Conservation (phyloP, 2,329 filamentous ascomycete genomes). For the Apiospora phragmitis region DNA sequence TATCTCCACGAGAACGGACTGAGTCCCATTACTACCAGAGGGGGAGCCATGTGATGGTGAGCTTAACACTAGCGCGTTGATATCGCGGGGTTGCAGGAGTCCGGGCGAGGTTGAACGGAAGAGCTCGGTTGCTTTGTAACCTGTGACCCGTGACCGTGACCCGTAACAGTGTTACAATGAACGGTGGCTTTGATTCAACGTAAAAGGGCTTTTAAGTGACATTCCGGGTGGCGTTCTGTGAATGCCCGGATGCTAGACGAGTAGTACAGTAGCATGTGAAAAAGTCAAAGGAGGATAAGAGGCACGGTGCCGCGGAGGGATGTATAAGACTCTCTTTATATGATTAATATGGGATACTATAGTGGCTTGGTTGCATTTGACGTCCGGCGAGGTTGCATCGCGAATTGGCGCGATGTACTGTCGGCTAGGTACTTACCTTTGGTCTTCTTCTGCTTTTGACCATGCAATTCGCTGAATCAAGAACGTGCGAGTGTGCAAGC, state of each 20-base stretch:
- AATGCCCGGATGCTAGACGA: background rate
- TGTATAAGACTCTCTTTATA: background rate
- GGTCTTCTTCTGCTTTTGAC: background rate
- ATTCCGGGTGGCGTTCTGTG: background rate
- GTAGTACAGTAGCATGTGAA: background rate
- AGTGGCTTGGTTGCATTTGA: background rate
- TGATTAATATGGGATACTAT: background rate
- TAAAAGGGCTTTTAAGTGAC: background rate
- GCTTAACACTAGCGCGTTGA: background rate
- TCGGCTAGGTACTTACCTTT: background rate
- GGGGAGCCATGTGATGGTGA: background rate
- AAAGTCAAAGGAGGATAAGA: background rate
- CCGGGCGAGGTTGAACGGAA: background rate
- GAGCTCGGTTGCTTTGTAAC: background rate
- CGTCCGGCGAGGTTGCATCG: background rate
- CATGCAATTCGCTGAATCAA: slow-evolving; percentile 3
- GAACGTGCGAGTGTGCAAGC: too few species aligned
- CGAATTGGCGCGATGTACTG: background rate
- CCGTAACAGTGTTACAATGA: background rate
- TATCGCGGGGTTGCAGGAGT: background rate
- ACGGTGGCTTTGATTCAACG: background rate
- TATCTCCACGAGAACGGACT: background rate
- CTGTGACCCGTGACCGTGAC: background rate
- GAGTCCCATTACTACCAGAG: background rate
- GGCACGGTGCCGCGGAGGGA: background rate